Base-by-base conservation (phyloP, 176 grass and related monocot genomes). In the Carex littledalei region DNA sequence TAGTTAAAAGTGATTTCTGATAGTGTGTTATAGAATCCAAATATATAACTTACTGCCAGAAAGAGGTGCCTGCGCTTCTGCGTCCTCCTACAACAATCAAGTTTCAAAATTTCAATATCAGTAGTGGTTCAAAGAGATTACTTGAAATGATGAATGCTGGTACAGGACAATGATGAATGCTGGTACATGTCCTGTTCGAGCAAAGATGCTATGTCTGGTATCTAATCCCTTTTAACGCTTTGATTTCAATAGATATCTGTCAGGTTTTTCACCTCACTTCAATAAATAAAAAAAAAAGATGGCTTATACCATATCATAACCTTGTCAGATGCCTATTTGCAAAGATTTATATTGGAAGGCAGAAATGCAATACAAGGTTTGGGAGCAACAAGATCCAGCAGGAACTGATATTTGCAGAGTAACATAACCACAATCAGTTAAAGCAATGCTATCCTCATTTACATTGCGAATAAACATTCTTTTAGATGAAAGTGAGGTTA, bases 1-100 rank as follows among this genome's bases (percentile, higher is more conserved):
- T 35, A 21, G 34, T 43, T 82, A 9, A 50, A 63, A 64, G 60
- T 82, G 55, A 16, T 67, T 82, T 47, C 43, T 65, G 0, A 62
- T 43, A 45, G 26, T 45, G 15, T 62, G 15, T 62, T 11, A 26
- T 54, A 12, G 58, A 20, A 81, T 61, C 9, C 4, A 78, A 62
- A 24, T 56, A 29, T n/a, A 81, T 18, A 63, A 66, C 87, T 87
- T 94, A 98, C 95, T 77, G 47, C 54, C 80, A 84, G 91, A 83
- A 63, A 93, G 76, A 65, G 93, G 80, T 43, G 86, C 92, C 74
- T 70, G 88, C 80, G 32, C 84, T 88, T 98, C 95, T 80, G 94
- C 35, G 59, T 94, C 95, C 71, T 92, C 88, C 60, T 85, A 83
- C 81, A 75, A 20, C 71, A 75, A 75, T 50, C 43, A 75, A 75